Evolutionary conservation across 352 stramenopile genomes (phyloP), one percentile per base, ranked within the genome.

Genomic region (Globisporangium lucens): DNA sequence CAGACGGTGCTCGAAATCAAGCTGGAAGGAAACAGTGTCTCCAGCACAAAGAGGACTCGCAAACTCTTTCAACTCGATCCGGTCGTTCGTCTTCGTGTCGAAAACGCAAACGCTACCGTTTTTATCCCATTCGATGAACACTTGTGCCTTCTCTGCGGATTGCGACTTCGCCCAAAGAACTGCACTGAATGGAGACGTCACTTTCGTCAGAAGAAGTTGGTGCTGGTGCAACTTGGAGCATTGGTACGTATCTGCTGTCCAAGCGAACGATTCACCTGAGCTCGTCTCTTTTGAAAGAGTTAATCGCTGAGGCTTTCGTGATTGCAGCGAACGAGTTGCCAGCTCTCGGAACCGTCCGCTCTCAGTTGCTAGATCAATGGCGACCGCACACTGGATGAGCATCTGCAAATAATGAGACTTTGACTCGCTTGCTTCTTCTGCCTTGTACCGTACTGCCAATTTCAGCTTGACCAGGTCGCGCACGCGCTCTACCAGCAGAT

Each of bases 371-470:
- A 91, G 52, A 64, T 93, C 83, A 12, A 93, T 35, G 24, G 78
- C 69, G 27, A 92, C 22, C 10, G 81, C 71, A 51, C 82, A 90
- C 46, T 94, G 76, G 0, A 89, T 67, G 3, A 94, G 66, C 27
- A 52, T 65, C 36, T 93, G 84, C 15, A 93, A 61, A 51, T 89
- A 89, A 1, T 78, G 69, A 13, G 82, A 91, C 46, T 93, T 93
- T 15, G 76, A 67, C 30, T 89, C 79, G 6, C 70, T 62, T 35
- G 72, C 64, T 17, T 86, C 79, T 56, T 93, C 87, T 1, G 62
- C 70, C 20, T 76, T 63, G 52, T 84, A 75, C 10, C 87, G 82
- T 9, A 79, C 76, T 4, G 75, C 74, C 55, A 92, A 66, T 41
- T 92, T 90, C 12, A 73, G 47, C 27, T 76, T 73, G 7, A 94